phyloP scores from a whole-genome alignment of 2,329 filamentous ascomycete genomes.

The Pseudogymnoascus sp. region DNA sequence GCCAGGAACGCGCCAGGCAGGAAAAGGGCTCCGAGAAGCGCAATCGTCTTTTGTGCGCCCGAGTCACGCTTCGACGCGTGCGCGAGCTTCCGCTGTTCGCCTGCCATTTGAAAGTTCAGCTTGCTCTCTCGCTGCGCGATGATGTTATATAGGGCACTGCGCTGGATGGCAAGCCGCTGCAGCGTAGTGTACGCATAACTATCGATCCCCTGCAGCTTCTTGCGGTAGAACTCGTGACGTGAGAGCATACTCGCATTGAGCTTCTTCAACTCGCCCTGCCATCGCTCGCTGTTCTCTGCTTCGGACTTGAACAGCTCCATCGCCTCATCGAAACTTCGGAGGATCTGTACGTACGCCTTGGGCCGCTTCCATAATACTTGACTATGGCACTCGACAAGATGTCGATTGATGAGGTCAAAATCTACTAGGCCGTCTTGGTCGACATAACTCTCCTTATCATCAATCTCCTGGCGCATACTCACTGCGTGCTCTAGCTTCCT shows the following conservation, averaged over 20 bases:
- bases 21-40: conserved; percentile 54
- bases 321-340: conserved; percentile 40
- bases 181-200: conserved; percentile 56
- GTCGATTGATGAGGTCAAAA: conserved; percentile 51
- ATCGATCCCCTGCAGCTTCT: conserved; percentile 53
- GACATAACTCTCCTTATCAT: conserved; percentile 39
- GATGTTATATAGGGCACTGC: conserved; percentile 56
- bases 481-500: conserved; percentile 54
- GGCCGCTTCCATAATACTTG: conserved; percentile 57
- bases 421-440: conserved; percentile 42
- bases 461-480: conserved; percentile 42
- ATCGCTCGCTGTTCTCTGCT: conserved; percentile 7
- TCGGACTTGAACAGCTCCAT: conserved; percentile 14
- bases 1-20: conserved; percentile 54
- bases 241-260: conserved; percentile 45
- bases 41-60: conserved; percentile 56
- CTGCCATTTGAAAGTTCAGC: conserved; percentile 49
- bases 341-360: conserved; percentile 50
- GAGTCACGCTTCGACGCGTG: conserved; percentile 34
- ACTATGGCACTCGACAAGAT: conserved; percentile 56
- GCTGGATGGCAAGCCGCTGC: conserved; percentile 51
- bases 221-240: conserved; percentile 50
- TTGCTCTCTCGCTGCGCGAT: conserved; percentile 57
- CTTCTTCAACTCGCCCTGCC: conserved; percentile 30
- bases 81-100: conserved; percentile 33